Percentiles rank a stretch among this genome's conserved stretches.
These are phyloP conservation scores for Setomelanomma holmii DNA, from an alignment of 2,329 filamentous ascomycete genomes.

Conservation along the genomic window DNA sequence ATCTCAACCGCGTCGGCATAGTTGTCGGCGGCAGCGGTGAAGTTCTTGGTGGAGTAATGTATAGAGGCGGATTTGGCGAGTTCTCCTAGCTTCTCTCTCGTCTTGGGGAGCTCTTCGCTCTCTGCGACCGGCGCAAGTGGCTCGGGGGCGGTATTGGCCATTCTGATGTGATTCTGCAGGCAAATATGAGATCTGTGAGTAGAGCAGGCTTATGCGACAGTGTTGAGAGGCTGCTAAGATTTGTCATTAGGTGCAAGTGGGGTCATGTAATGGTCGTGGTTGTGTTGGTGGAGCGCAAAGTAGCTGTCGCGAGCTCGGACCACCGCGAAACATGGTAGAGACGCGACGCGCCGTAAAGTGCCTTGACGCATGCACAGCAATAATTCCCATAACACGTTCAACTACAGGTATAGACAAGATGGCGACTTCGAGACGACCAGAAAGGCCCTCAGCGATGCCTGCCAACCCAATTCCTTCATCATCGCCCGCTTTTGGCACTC, in stretches of 20 bases:
- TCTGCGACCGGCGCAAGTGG: conserved; percentile 27
- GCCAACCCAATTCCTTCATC: conserved; percentile 78
- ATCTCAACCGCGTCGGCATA: conserved; percentile 89
- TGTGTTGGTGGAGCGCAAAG: not conserved
- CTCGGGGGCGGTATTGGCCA: conserved; percentile 34
- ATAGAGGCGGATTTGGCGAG: conserved; percentile 81
- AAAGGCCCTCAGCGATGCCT: conserved; percentile 38
- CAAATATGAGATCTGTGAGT: not conserved
- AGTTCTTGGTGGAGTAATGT: conserved; percentile 89
- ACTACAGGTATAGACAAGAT: conserved; percentile 20
- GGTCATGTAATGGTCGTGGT: not conserved
- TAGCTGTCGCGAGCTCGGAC: conserved; percentile 8
- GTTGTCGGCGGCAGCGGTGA: conserved; percentile 81
- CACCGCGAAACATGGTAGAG: conserved; percentile 12
- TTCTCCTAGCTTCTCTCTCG: conserved; percentile 73
- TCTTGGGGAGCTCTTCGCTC: conserved; percentile 41
- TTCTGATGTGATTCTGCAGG: conserved; percentile 10
- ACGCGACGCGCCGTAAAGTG: conserved; percentile 33
- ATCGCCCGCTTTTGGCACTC: conserved; percentile 88
- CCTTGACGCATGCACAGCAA: conserved; percentile 3
- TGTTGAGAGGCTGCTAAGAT: not conserved
- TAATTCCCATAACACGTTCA: conserved; percentile 1
- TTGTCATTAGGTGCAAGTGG: conserved; percentile 1
- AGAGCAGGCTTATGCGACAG: conserved; percentile 12
- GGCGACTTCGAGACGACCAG: conserved; percentile 39